Evolutionary conservation across 2,329 filamentous ascomycete species (phyloP).

Genomic region (Phialophora macrospora): DNA sequence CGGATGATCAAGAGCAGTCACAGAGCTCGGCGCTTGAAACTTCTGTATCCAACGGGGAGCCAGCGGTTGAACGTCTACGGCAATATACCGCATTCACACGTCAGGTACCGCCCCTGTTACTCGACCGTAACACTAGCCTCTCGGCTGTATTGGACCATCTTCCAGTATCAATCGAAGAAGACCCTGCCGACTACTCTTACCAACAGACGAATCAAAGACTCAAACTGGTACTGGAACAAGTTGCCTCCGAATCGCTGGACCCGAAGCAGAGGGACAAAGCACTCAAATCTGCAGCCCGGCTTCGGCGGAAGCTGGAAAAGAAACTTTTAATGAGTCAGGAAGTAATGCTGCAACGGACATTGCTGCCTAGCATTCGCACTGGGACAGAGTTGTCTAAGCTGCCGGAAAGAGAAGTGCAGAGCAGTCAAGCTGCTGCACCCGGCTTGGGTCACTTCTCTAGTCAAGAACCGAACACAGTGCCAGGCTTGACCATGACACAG

Average conservation of each 20-base stretch:
- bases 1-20: constrained; percentile 10
- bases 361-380: constrained; percentile 27
- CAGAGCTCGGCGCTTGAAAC: constrained; percentile 10
- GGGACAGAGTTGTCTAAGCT: constrained; percentile 6
- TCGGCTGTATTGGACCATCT: constrained; percentile 27
- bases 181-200: constrained; percentile 34
- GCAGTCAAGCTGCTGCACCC: constrained; percentile 28
- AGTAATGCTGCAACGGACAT: constrained; percentile 19
- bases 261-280: constrained; percentile 28
- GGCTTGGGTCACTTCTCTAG: constrained; percentile 24
- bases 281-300: constrained; percentile 21
- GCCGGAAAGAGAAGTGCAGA: constrained; percentile 31
- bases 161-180: constrained; percentile 26
- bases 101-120: constrained; percentile 13
- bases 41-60: constrained; percentile 12
- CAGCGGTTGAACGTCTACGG: constrained; percentile 23
- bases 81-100: constrained; percentile 21
- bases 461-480: constrained; percentile 16
- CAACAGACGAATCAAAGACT: constrained; percentile 26
- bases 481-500: constrained; percentile 33
- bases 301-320: constrained; percentile 28
- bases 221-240: constrained; percentile 27
- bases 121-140: constrained; percentile 14
- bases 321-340: constrained; percentile 24
- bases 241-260: constrained; percentile 29